phyloP scores from a whole-genome alignment of 208 protist genomes.

The Leishmania major region DNA sequence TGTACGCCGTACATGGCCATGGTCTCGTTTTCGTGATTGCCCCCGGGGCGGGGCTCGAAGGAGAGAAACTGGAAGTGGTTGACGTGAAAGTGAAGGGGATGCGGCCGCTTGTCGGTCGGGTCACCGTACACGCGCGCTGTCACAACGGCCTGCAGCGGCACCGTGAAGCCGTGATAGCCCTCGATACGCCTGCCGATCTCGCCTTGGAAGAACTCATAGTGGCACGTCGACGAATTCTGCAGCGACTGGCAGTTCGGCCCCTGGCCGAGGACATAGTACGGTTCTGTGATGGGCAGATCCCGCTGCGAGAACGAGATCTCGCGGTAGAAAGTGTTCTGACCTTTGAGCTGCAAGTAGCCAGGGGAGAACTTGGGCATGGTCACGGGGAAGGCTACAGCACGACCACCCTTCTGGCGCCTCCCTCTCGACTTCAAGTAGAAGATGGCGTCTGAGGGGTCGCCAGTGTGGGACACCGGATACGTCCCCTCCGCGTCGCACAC shows the following conservation, averaged over 20 bases:
- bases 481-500: slow-evolving; percentile 50
- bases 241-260: slow-evolving; percentile 68
- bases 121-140: slow-evolving; percentile 74
- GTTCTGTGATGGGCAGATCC: slow-evolving; percentile 25
- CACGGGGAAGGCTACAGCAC: slow-evolving; percentile 41
- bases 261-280: slow-evolving; percentile 79
- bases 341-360: slow-evolving; percentile 49
- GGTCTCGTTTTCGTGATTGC: slow-evolving; percentile 71
- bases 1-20: slow-evolving; percentile 71
- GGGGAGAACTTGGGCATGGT: slow-evolving; percentile 40
- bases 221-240: slow-evolving; percentile 57
- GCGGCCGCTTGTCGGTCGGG: slow-evolving; percentile 62
- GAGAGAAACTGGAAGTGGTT: slow-evolving; percentile 87
- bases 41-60: slow-evolving; percentile 71
- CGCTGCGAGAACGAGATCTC: slow-evolving; percentile 81
- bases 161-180: slow-evolving; percentile 67
- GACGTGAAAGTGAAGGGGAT: slow-evolving; percentile 87
- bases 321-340: slow-evolving; percentile 16
- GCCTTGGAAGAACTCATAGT: slow-evolving; percentile 74
- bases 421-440: slow-evolving; percentile 58
- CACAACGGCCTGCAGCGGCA: slow-evolving; percentile 65
- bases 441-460: slow-evolving; percentile 35
- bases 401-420: not conserved
- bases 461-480: slow-evolving; percentile 50
- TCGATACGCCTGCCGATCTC: slow-evolving; percentile 24